Evolutionary conservation across 768 basidiomycete species (phyloP).

Genomic region (Podaxis sp.): DNA sequence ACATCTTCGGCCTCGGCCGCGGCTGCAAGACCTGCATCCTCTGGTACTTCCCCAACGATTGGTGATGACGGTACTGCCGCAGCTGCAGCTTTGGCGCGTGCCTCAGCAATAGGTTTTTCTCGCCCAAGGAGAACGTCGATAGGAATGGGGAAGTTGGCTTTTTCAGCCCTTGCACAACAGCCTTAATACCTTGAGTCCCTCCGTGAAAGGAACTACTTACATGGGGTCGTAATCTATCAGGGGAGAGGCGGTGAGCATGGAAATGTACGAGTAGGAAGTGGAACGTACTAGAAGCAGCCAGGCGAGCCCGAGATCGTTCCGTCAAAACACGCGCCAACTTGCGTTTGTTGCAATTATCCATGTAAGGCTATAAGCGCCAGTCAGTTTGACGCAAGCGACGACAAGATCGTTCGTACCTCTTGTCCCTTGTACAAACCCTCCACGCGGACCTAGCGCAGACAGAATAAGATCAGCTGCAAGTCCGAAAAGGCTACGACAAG

Average conservation of each 20-base stretch:
- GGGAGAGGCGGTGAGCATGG: neutral
- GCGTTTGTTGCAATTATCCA: conserved; percentile 22
- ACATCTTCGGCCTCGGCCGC: too few species aligned
- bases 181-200: neutral
- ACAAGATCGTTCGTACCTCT: neutral
- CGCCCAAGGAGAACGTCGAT: conserved; percentile 1
- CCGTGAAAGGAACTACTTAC: conserved; percentile 9
- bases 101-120: neutral
- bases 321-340: conserved; percentile 27
- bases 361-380: neutral
- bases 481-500: neutral
- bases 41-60: neutral
- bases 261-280: neutral
- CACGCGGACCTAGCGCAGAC: neutral
- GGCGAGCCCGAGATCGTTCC: conserved; percentile 29
- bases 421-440: neutral
- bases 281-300: conserved; percentile 31
- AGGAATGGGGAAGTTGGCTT: neutral
- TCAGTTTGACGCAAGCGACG: too few species aligned
- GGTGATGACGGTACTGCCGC: neutral
- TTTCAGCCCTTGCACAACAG: neutral
- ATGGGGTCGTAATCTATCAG: conserved; percentile 24
- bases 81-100: neutral
- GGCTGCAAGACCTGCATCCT: neutral
- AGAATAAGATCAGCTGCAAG: neutral